Base-by-base conservation (phyloP, 2,329 filamentous ascomycete species). In the Fusarium odoratissimum region DNA sequence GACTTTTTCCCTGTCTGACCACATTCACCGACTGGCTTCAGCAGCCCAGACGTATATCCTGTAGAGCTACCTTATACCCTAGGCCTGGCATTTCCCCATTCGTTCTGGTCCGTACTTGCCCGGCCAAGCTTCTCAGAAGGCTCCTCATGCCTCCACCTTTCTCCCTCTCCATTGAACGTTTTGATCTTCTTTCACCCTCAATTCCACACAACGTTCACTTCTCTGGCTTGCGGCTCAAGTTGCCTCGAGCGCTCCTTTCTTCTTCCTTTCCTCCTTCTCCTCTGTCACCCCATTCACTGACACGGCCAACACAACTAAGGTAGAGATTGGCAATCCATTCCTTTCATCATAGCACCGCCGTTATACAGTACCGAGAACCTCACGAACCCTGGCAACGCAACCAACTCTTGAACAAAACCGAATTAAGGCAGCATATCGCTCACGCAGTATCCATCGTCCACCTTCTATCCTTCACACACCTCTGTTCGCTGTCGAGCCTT, bases 381-480 rank as follows among this genome's bases (percentile, higher is more conserved):
- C 38, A 56, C 66, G 46, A 30, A 68, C 57, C 66, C 64, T 49
- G 48, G 48, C 60, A 66, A 73, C 60, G 64, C 42, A 59, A 40
- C 46, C 28, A 56, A 52, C 41, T 60, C 55, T 49, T 57, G 52
- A 37, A 38, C 60, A 77, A 64, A 54, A 69, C 69, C 64, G 48
- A 75, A 30, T 67, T 74, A 71, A 74, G 52, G 51, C 70, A 74
- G 40, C 69, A 76, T 77, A 73, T 72, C 67, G 63, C 73, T 75
- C 75, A 64, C 57, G 51, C 64, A 77, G 64, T 72, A 76, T 77
- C 54, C 49, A 73, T 76, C 52, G 52, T 38, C 54, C 60, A 42
- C 21, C 49, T 68, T 67, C 45, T 57, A 58, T 72, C 54, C 33
- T 60, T 44, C 46, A 35, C 42, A 28, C 40, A 16, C 45, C 37